Percentiles rank a stretch among this genome's conserved stretches.
phyloP scores from a whole-genome alignment of 352 stramenopile species.

The Pythium scleroteichum region DNA sequence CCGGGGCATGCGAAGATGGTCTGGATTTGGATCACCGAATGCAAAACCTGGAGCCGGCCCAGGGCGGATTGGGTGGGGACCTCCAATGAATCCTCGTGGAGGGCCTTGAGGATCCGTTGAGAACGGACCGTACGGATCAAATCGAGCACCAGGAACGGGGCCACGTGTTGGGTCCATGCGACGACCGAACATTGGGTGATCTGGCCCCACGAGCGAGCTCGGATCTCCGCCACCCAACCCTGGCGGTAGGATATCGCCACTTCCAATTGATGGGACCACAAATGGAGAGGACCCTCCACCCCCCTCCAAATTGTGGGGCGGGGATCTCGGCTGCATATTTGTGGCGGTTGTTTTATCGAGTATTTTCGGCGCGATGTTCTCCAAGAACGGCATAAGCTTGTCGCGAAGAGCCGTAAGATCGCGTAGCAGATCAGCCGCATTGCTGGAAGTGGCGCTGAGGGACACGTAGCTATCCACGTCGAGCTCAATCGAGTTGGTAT shows the following conservation, averaged over 20 bases:
- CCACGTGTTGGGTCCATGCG: slow-evolving; percentile 55
- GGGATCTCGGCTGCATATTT: neutral
- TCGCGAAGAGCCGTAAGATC: slow-evolving; percentile 49
- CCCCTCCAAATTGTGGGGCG: slow-evolving; percentile 4
- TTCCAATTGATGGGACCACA: slow-evolving; percentile 51
- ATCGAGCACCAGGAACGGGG: slow-evolving; percentile 71
- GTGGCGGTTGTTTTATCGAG: slow-evolving; percentile 14
- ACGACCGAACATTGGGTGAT: slow-evolving; percentile 72
- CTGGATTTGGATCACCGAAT: slow-evolving; percentile 76
- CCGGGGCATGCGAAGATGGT: slow-evolving; percentile 78
- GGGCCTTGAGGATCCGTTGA: slow-evolving; percentile 49
- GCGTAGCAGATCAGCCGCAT: slow-evolving; percentile 47
- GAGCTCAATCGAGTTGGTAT: slow-evolving; percentile 76
- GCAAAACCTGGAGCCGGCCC: slow-evolving; percentile 53
- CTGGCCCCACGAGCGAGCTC: slow-evolving; percentile 71
- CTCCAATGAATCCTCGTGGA: slow-evolving; percentile 41
- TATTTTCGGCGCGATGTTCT: slow-evolving; percentile 50
- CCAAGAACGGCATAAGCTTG: slow-evolving; percentile 56
- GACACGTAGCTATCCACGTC: slow-evolving; percentile 45
- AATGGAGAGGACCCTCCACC: slow-evolving; percentile 28
- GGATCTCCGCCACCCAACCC: slow-evolving; percentile 59
- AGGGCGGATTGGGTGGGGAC: slow-evolving; percentile 32
- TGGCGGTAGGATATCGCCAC: slow-evolving; percentile 67
- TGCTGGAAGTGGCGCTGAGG: slow-evolving; percentile 26
- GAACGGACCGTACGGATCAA: slow-evolving; percentile 79